A percentile compares a stretch with the other conserved stretches of the same genome.
Conservation (phyloP, 352 stramenopile species). For the Pythium dissotocum region DNA sequence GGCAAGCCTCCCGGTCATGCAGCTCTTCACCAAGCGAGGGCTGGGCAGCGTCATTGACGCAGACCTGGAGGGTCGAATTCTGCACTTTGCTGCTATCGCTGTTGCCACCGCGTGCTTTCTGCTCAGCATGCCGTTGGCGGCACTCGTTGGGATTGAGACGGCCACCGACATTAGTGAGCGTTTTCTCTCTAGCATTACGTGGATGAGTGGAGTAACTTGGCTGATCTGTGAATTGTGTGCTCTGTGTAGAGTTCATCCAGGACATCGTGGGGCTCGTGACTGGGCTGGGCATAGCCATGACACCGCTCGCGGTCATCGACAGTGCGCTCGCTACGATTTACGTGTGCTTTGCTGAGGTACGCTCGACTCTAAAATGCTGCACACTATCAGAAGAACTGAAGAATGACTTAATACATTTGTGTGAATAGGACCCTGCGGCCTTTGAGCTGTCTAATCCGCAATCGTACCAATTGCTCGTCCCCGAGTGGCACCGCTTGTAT, state of each 20-base stretch:
- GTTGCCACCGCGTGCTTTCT: not conserved
- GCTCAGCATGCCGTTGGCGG: not conserved
- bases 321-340: not conserved
- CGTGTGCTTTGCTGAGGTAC: not conserved
- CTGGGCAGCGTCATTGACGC: not conserved
- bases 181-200: too few relatives aligned
- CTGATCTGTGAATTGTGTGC: too few relatives aligned
- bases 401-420: not conserved
- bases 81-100: not conserved
- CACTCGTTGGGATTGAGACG: not conserved
- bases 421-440: not conserved
- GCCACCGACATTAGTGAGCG: too few relatives aligned
- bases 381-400: not conserved
- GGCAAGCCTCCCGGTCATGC: not conserved
- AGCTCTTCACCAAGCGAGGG: not conserved
- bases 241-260: not conserved
- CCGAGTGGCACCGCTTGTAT: not conserved
- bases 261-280: not conserved
- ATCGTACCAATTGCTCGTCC: not conserved
- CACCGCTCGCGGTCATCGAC: not conserved
- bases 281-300: not conserved
- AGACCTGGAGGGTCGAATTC: not conserved
- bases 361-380: too few relatives aligned
- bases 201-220: too few relatives aligned
- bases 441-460: not conserved